Percentiles rank a stretch among this genome's conserved stretches.
These are phyloP conservation scores for Suhomyces emberorum DNA, from an alignment of 805 yeast species.

Conservation along the genomic window DNA sequence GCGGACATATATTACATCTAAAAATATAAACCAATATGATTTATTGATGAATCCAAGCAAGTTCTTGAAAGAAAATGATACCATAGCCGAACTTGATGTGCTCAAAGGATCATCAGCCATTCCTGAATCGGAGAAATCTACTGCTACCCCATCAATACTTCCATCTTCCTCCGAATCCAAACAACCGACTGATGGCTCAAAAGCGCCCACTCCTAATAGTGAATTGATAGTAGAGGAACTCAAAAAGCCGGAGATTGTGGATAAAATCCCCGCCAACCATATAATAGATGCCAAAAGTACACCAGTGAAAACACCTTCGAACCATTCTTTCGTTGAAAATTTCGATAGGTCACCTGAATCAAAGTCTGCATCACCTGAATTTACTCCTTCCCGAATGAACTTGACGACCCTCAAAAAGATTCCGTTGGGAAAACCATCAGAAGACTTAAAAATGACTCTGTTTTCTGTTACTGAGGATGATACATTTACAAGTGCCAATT, in stretches of 20 bases:
- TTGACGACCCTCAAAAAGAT: not conserved
- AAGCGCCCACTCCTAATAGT: not conserved
- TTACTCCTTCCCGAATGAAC: slow-evolving; percentile 19
- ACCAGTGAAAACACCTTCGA: slow-evolving; percentile 6
- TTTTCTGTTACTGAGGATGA: slow-evolving; percentile 17
- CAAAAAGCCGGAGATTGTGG: too few relatives aligned
- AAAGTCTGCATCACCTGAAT: slow-evolving; percentile 22
- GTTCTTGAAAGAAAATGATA: not conserved
- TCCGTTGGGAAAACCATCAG: not conserved
- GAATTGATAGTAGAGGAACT: not conserved
- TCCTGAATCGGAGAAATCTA: not conserved
- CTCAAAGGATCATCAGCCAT: not conserved
- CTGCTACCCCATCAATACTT: not conserved
- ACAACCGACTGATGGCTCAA: not conserved
- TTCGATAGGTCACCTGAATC: slow-evolving; percentile 19
- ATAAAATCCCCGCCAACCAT: not conserved
- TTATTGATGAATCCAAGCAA: slow-evolving; percentile 4
- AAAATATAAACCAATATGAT: slow-evolving; percentile 4
- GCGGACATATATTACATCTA: slow-evolving; percentile 5
- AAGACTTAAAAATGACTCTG: slow-evolving; percentile 2
- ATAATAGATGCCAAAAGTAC: not conserved
- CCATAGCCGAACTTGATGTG: not conserved
- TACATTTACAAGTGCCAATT: slow-evolving; percentile 24
- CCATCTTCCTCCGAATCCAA: not conserved
- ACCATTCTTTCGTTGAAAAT: slow-evolving; percentile 17